These are phyloP conservation scores for Cystobasidium tubakii DNA, from an alignment of 768 basidiomycete genomes.

Conservation along the genomic window DNA sequence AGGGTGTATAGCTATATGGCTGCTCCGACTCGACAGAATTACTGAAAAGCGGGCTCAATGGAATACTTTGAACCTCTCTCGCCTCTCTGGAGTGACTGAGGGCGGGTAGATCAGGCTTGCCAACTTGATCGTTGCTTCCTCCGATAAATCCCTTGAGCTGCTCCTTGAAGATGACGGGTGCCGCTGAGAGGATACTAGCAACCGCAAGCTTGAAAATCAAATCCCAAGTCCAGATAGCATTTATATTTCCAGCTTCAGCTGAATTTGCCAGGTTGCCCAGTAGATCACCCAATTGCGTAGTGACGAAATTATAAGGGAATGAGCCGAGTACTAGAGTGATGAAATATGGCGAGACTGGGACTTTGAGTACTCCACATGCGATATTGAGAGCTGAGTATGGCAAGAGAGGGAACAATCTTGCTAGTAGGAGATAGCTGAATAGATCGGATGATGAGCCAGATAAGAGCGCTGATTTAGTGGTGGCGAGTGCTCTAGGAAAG, in stretches of 20 bases:
- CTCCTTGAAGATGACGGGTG: conserved; percentile 45
- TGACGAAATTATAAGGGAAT: conserved; percentile 47
- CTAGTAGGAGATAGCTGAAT: conserved; percentile 46
- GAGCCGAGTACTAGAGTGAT: conserved; percentile 45
- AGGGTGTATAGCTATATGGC: background rate
- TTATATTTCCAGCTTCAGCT: conserved; percentile 30
- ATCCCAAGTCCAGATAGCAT: conserved; percentile 45
- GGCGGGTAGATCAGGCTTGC: background rate
- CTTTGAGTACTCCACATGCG: conserved; percentile 45
- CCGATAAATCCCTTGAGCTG: conserved; percentile 39
- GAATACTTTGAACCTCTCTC: background rate
- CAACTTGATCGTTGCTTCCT: background rate
- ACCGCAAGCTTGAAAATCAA: conserved; percentile 44
- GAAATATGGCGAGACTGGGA: conserved; percentile 45
- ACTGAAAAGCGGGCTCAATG: background rate
- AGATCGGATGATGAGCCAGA: conserved; percentile 39
- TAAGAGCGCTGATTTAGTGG: conserved; percentile 41
- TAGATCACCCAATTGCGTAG: conserved; percentile 44
- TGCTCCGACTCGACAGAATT: background rate
- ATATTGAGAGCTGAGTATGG: conserved; percentile 46
- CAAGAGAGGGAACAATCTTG: conserved; percentile 46
- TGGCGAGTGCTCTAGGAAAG: conserved; percentile 42
- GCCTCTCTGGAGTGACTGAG: background rate
- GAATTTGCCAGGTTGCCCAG: conserved; percentile 39
- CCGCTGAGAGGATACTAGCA: conserved; percentile 42